A percentile compares a stretch with the other conserved stretches of the same genome.
These are phyloP conservation scores for Populus hybrid DNA, from an alignment of 441 rosid species.

Conservation along the genomic window DNA sequence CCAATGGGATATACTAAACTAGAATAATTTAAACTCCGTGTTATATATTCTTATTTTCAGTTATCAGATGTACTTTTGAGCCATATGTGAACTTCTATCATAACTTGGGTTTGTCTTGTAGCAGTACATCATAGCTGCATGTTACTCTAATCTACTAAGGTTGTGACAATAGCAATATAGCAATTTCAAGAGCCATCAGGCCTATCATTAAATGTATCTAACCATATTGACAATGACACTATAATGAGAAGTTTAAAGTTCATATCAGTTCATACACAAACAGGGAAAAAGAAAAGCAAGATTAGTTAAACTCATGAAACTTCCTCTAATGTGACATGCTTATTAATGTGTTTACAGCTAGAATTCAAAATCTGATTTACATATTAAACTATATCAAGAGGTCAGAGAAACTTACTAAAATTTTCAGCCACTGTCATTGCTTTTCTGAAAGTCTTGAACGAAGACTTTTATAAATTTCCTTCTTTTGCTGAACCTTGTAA, in stretches of 20 bases:
- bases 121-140: background rate
- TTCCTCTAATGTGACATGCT: background rate
- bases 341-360: background rate
- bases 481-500: background rate
- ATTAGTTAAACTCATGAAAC: background rate
- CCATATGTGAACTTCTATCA: constrained; percentile 5
- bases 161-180: constrained; percentile 1
- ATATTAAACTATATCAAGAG: background rate
- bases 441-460: background rate
- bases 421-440: background rate
- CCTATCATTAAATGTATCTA: background rate
- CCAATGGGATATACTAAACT: constrained; percentile 46
- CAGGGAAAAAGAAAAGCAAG: background rate
- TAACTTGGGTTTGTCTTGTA: background rate
- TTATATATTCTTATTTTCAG: background rate
- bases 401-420: background rate
- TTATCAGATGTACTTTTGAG: background rate
- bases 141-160: background rate
- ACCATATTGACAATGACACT: background rate
- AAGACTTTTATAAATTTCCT: background rate
- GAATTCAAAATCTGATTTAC: background rate
- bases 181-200: constrained; percentile 3
- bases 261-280: constrained; percentile 3
- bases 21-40: constrained; percentile 26
- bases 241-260: background rate